Evolutionary conservation across 2,329 filamentous ascomycete species (phyloP).

Genomic region (Elsinoe batatas): DNA sequence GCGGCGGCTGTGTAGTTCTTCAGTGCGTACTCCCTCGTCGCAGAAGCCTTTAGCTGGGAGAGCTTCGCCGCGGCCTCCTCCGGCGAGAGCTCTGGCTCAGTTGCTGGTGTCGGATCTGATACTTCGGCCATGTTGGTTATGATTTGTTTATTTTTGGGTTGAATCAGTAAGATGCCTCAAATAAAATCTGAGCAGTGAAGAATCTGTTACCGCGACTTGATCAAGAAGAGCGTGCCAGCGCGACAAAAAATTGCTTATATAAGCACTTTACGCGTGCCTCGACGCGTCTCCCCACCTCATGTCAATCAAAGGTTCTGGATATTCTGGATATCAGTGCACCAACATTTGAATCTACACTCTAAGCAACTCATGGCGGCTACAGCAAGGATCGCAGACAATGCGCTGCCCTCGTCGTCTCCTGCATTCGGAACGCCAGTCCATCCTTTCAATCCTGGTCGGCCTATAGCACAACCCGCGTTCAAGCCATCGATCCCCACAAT

Average conservation of each 20-base stretch:
- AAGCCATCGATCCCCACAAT: slow-evolving; percentile 54
- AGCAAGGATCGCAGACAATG: slow-evolving; percentile 22
- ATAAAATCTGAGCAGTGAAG: no score
- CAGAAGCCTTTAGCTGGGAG: slow-evolving; percentile 67
- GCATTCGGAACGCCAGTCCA: slow-evolving; percentile 81
- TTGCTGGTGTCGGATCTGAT: neutral
- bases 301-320: neutral
- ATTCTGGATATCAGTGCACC: neutral
- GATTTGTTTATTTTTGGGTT: neutral
- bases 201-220: no score
- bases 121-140: slow-evolving; percentile 6
- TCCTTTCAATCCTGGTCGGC: slow-evolving; percentile 52
- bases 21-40: slow-evolving; percentile 73
- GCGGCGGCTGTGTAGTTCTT: slow-evolving; percentile 81
- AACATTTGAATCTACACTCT: neutral
- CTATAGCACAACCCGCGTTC: slow-evolving; percentile 35
- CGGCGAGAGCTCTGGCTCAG: slow-evolving; percentile 12
- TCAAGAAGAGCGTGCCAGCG: neutral
- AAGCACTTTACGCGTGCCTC: slow-evolving; percentile 14
- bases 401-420: slow-evolving; percentile 78
- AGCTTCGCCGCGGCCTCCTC: slow-evolving; percentile 23
- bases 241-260: neutral
- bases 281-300: slow-evolving; percentile 5
- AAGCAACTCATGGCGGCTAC: slow-evolving; percentile 21
- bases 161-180: no score